These are phyloP conservation scores for Lanmaoa rubissima DNA, from an alignment of 768 basidiomycete genomes.

Conservation along the genomic window DNA sequence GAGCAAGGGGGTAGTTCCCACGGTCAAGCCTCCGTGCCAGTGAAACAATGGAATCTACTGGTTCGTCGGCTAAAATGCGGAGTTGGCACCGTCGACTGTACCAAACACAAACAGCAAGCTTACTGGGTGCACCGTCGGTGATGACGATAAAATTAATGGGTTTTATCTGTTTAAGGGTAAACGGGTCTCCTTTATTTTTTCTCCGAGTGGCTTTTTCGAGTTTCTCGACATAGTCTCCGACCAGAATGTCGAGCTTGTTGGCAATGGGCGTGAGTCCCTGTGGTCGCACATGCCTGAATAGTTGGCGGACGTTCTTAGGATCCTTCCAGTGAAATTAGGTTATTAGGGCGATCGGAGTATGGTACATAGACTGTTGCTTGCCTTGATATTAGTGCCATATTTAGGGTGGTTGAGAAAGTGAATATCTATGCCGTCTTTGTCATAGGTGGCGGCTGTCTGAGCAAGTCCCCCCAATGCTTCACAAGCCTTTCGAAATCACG, in stretches of 20 bases:
- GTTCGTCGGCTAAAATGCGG: slow-evolving; percentile 46
- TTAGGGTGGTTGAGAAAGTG: slow-evolving; percentile 51
- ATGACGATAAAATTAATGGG: slow-evolving; percentile 59
- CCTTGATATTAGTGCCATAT: slow-evolving; percentile 40
- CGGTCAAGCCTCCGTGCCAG: slow-evolving; percentile 51
- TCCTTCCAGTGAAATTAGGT: slow-evolving; percentile 30
- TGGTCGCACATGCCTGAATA: slow-evolving; percentile 47
- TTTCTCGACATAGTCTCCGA: slow-evolving; percentile 37
- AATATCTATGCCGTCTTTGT: slow-evolving; percentile 59
- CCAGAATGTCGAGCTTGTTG: slow-evolving; percentile 38
- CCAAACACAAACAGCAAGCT: slow-evolving; percentile 16
- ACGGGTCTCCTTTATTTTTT: slow-evolving; percentile 21
- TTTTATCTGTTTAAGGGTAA: slow-evolving; percentile 40
- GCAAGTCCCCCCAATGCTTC: slow-evolving; percentile 43
- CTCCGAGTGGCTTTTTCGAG: slow-evolving; percentile 33
- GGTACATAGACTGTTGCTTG: slow-evolving; percentile 5
- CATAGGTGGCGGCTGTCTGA: slow-evolving; percentile 47
- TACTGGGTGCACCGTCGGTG: slow-evolving; percentile 64
- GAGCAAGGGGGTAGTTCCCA: slow-evolving; percentile 48
- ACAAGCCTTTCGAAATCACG: slow-evolving; percentile 5
- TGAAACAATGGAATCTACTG: slow-evolving; percentile 45
- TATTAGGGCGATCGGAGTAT: background rate
- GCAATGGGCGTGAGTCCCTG: slow-evolving; percentile 47
- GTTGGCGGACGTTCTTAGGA: slow-evolving; percentile 32
- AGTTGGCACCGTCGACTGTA: background rate